A percentile compares a stretch with the other conserved stretches of the same genome.
Conservation (phyloP, 306 rosid species). For the Albizia julibrissin region DNA sequence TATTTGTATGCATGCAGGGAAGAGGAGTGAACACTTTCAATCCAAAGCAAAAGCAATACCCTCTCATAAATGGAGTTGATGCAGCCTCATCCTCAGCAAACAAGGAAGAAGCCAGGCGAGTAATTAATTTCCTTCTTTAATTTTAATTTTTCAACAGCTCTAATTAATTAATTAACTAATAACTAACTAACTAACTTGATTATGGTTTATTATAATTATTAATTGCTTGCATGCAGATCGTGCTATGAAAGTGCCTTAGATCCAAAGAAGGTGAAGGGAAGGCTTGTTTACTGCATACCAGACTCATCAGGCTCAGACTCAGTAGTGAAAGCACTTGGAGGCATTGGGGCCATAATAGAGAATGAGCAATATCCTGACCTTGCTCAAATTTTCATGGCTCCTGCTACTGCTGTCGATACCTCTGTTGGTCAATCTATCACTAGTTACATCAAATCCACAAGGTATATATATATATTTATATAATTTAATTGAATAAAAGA, state of each 20-base stretch:
- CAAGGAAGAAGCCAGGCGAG: conserved; percentile 61
- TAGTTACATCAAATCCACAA: conserved; percentile 59
- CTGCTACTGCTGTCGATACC: conserved; percentile 61
- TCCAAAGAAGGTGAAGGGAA: conserved; percentile 68
- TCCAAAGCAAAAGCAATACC: conserved; percentile 51
- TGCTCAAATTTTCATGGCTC: conserved; percentile 75
- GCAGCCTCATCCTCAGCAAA: conserved; percentile 45
- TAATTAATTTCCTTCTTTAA: not conserved
- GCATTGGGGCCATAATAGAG: conserved; percentile 62
- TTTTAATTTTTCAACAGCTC: not conserved
- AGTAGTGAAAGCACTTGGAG: conserved; percentile 66
- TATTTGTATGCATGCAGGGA: conserved; percentile 47
- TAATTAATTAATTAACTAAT: not conserved
- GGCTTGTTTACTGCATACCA: conserved; percentile 56
- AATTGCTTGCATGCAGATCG: conserved; percentile 29
- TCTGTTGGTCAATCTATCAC: conserved; percentile 45
- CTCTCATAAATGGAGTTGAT: conserved; percentile 67
- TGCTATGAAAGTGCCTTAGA: conserved; percentile 53
- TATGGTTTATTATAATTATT: too few relatives aligned
- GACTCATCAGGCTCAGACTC: conserved; percentile 60
- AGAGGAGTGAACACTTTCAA: conserved; percentile 61
- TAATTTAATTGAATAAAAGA: too few relatives aligned
- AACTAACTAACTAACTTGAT: not conserved
- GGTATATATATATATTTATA: conserved; percentile 34
- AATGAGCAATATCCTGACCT: conserved; percentile 48